Evolutionary conservation across 345 rosid species (phyloP).

Genomic region (Rubroshorea leprosula): DNA sequence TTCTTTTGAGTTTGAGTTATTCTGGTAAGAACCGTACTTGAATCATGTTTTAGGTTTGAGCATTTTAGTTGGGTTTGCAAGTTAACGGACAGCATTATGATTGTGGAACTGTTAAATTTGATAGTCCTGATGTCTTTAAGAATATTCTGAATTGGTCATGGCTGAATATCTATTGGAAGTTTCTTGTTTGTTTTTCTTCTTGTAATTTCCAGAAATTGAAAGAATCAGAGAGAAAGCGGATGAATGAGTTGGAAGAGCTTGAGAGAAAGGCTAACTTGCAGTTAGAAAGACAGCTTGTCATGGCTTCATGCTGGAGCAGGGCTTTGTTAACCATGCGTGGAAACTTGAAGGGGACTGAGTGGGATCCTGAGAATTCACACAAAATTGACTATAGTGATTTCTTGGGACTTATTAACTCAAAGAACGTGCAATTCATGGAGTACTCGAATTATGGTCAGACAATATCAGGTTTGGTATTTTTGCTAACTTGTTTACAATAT

Average conservation of each 20-base stretch:
- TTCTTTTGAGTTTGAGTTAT: no score
- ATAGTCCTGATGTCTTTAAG: no score
- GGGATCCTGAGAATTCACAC: conserved; percentile 83
- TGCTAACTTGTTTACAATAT: conserved; percentile 4
- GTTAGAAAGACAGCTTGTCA: conserved; percentile 84
- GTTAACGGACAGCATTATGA: no score
- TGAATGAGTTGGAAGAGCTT: conserved; percentile 60
- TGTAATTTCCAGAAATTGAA: conserved; percentile 59
- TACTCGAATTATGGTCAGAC: conserved; percentile 83
- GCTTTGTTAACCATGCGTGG: conserved; percentile 61
- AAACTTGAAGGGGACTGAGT: conserved; percentile 77
- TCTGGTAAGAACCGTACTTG: no score
- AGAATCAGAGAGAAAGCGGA: conserved; percentile 61
- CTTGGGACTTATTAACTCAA: conserved; percentile 64
- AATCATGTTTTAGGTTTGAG: no score
- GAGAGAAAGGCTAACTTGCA: conserved; percentile 73
- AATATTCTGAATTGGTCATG: no score
- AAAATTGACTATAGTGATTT: conserved; percentile 77
- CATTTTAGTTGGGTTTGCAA: no score
- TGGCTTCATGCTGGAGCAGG: conserved; percentile 92
- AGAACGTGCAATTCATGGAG: conserved; percentile 84
- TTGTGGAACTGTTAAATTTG: no score
- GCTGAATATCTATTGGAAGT: no score
- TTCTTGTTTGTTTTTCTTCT: no score
- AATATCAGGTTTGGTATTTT: conserved; percentile 51